Base-by-base conservation (phyloP, 805 yeast species). In the Ascoidea asiatica region DNA sequence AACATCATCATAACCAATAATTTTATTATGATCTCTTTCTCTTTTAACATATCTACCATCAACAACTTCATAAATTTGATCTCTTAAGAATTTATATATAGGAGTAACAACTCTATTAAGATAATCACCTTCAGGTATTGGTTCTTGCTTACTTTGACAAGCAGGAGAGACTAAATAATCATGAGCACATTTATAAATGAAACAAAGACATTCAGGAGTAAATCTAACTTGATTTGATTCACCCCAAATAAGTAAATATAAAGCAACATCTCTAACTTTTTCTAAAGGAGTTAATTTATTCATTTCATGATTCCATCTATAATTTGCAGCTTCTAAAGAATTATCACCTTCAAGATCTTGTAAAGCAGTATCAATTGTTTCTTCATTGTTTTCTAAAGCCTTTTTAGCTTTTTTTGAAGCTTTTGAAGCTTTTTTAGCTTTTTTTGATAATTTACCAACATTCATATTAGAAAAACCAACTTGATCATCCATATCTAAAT, bases 1-100 rank as follows among this genome's bases (percentile, higher is more conserved):
- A 49, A 92, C 95, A 71, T 92, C 99, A 70, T 92, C 99, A 64
- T 92, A 92, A 64, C 98, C 94, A 56, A 84, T 74, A 51, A 79
- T 66, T 51, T 72, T 58, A 59, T 69, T 58, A 66, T 79, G 92
- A 62, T 86, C 92, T 52, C 72, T 72, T 54, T 78, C 88, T 48
- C 78, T 75, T 60, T 78, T 75, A 36, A 70, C 67, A 63, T 71
- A 76, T 44, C 63, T 64, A 3, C 81, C 85, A 40, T 76, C 73
- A 21, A 62, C 46, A 6, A 69, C 57, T 51, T 74, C 75, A 57
- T 75, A 80, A 22, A 79, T 81, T 63, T 87, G 95, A 48, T 72
- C 74, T 50, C 81, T 71, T 36, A 84, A 66, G 56, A 69, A 86
- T 44, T 63, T 59, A 64, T 81, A 92, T 42, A 92, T 55, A 19